Evolutionary conservation across 1,284 basidiomycete species (phyloP).

Genomic region (Cutaneotrichosporon mucoides): DNA sequence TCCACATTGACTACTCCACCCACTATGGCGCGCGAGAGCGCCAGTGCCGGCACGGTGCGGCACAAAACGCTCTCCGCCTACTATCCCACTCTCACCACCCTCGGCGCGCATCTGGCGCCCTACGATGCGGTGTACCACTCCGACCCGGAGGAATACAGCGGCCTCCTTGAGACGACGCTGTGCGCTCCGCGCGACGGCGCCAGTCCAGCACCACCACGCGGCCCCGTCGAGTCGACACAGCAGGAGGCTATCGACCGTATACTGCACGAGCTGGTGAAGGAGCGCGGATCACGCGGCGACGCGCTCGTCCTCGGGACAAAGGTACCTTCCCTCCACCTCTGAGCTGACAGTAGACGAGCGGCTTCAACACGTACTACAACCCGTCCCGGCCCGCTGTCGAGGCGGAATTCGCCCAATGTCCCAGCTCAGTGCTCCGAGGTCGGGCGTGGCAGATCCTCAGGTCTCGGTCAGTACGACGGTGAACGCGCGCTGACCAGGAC

Average conservation of each 20-base stretch:
- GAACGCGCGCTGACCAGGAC: conserved; percentile 6
- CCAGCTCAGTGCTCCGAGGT: conserved; percentile 22
- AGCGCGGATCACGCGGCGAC: conserved; percentile 13
- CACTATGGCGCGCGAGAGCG: no score
- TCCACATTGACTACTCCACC: background rate
- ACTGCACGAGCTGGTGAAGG: conserved; percentile 21
- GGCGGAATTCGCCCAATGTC: conserved; percentile 16
- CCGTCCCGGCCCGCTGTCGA: background rate
- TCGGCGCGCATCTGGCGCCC: conserved; percentile 18
- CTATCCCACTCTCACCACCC: conserved; percentile 27
- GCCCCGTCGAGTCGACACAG: background rate
- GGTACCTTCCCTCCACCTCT: conserved; percentile 16
- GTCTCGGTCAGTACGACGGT: conserved; percentile 18
- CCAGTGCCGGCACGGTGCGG: background rate
- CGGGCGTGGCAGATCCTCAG: conserved; percentile 32
- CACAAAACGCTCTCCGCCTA: conserved; percentile 45
- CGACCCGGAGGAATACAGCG: conserved; percentile 26
- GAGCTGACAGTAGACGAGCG: conserved; percentile 2
- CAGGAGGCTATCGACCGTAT: conserved; percentile 37
- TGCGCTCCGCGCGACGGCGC: conserved; percentile 17
- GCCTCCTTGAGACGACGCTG: conserved; percentile 21
- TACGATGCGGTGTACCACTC: conserved; percentile 9
- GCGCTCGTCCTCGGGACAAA: conserved; percentile 22
- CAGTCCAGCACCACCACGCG: background rate
- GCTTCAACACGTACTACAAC: background rate